These are phyloP conservation scores for Limtongia smithiae DNA, from an alignment of 805 yeast genomes.

Conservation along the genomic window DNA sequence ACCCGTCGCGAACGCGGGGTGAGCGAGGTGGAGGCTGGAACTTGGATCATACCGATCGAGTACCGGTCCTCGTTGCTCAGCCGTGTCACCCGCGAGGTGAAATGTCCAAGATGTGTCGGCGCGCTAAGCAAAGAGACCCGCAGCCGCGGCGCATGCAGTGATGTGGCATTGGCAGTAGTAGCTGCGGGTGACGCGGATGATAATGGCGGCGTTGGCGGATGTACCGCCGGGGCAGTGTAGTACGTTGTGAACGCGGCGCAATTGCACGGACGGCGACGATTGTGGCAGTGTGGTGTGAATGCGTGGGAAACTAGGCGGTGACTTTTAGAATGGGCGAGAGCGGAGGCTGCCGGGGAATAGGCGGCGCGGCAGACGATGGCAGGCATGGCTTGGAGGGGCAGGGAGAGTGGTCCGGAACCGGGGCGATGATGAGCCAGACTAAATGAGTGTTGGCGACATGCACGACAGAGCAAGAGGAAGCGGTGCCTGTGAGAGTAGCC, in stretches of 20 bases:
- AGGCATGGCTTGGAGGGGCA: too few species aligned
- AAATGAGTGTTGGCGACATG: too few species aligned
- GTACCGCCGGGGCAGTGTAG: neutral
- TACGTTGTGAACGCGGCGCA: conserved; percentile 3
- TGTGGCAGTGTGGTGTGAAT: too few species aligned
- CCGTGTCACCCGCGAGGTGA: conserved; percentile 70
- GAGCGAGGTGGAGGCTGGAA: conserved; percentile 40
- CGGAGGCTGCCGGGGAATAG: too few species aligned
- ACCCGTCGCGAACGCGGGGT: conserved; percentile 30
- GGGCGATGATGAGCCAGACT: too few species aligned
- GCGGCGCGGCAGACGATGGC: too few species aligned
- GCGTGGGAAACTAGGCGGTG: too few species aligned
- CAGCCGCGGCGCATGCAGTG: conserved; percentile 9
- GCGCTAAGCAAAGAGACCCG: conserved; percentile 58
- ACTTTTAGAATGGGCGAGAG: too few species aligned
- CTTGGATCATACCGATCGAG: conserved; percentile 57
- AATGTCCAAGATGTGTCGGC: conserved; percentile 78
- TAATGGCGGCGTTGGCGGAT: neutral
- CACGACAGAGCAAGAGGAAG: too few species aligned
- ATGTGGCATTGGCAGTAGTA: neutral
- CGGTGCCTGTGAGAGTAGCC: too few species aligned
- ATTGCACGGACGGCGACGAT: too few species aligned
- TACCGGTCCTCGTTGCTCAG: conserved; percentile 77
- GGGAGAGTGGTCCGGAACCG: too few species aligned
- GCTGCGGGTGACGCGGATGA: neutral